These are phyloP conservation scores for Taphrina flavorubra DNA, from an alignment of 1,139 yeast genomes.

Conservation along the genomic window DNA sequence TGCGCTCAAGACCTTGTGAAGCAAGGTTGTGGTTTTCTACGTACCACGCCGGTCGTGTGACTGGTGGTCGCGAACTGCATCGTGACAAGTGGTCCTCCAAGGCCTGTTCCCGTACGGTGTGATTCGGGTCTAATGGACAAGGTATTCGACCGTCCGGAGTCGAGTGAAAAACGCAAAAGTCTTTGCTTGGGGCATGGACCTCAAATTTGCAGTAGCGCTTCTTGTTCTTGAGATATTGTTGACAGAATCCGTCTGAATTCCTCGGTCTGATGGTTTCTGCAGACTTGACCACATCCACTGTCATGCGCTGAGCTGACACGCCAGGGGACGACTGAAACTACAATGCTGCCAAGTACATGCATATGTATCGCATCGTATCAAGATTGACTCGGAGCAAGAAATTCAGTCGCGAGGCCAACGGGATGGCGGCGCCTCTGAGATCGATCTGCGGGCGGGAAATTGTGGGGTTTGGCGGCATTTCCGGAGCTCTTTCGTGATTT, in stretches of 20 bases:
- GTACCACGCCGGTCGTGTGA: conserved; percentile 8
- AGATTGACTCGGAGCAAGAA: too few relatives aligned
- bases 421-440: neutral
- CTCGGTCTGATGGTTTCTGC: neutral
- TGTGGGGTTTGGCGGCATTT: neutral
- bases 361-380: too few relatives aligned
- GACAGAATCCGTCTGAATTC: neutral
- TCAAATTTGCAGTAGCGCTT: conserved; percentile 16
- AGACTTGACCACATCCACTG: neutral
- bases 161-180: conserved; percentile 17
- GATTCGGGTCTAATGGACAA: conserved; percentile 29
- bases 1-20: neutral
- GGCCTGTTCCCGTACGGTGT: neutral
- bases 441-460: neutral
- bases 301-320: neutral
- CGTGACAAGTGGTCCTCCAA: conserved; percentile 1
- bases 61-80: conserved; percentile 7
- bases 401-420: too few relatives aligned
- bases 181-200: neutral
- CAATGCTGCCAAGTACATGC: too few relatives aligned
- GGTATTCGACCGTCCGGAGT: conserved; percentile 3
- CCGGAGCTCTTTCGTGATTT: conserved; percentile 3
- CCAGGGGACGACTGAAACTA: too few relatives aligned
- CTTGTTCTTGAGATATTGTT: neutral
- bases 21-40: conserved; percentile 1